Base-by-base conservation (phyloP, 2,329 filamentous ascomycete genomes). In the Penicillium occitanis region DNA sequence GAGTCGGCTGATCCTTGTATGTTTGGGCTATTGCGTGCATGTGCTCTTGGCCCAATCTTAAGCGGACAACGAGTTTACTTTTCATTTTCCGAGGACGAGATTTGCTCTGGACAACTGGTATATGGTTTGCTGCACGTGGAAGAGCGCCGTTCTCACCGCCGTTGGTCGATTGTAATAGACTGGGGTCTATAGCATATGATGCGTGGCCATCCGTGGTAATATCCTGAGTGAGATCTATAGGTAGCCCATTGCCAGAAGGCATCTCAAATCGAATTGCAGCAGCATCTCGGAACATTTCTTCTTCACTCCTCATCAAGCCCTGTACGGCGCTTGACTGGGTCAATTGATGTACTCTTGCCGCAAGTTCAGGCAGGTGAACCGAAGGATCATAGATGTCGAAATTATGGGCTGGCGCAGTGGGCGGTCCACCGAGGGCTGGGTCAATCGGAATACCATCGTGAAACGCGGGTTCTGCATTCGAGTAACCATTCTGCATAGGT, bases 361-460 rank as follows among this genome's bases (percentile, higher is more conserved):
- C 60, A 53, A 66, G 51, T n/a, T 63, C 51, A 28, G 46, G 62
- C n/a, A 63, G 63, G 55, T 63, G 64, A 60, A n/a, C 37, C n/a
- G 61, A 44, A 63, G 65, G 25, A 61, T 60, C 60, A 42, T 70
- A 64, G 28, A 59, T 46, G 13, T 35, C 33, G 25, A 61, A 35
- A 17, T n/a, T 37, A 28, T 50, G 40, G 19, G 48, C 22, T 48
- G 50, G 7, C 13, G 33, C 60, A 28, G 46, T 48, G 25, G 33
- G 46, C n/a, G 40, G 37, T 53, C 44, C 69, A 48, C 72, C 71
- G 63, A 83, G 69, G 1, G 77, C 75, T 14, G 81, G 81, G 67
- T 83, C 81, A 63, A 83, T 77, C 0, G 80, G 79, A 46, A 82
- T 78, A 8, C 74, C 73, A 4, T 66, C 66, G 66, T 73, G 70